Percentiles rank a stretch among this genome's conserved stretches.
Evolutionary conservation across 352 stramenopile species (phyloP).

Genomic region (Aphanomyces cochlioides): DNA sequence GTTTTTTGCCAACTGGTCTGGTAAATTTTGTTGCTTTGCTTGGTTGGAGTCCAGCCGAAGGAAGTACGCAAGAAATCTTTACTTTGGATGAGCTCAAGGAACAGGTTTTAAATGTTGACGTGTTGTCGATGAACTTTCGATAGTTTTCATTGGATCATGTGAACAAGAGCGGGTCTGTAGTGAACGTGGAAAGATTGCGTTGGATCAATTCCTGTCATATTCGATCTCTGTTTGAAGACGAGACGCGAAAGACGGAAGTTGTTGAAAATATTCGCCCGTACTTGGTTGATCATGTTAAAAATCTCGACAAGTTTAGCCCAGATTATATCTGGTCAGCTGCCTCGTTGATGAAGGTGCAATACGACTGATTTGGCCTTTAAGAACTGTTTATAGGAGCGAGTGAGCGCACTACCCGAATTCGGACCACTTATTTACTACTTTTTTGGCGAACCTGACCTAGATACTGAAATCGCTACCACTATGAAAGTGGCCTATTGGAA

Average conservation of each 20-base stretch:
- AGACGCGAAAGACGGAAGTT: conserved; percentile 47
- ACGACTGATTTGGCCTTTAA: too few relatives aligned
- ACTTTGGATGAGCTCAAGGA: conserved; percentile 86
- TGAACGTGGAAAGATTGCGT: conserved; percentile 78
- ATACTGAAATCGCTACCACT: conserved; percentile 42
- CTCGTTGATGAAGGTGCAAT: conserved; percentile 72
- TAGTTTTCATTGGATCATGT: conserved; percentile 84
- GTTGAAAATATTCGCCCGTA: conserved; percentile 66
- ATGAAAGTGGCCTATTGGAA: conserved; percentile 79
- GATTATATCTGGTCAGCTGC: conserved; percentile 74
- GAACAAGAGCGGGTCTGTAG: conserved; percentile 85
- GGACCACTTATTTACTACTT: conserved; percentile 71
- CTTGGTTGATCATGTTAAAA: conserved; percentile 41
- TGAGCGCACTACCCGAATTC: conserved; percentile 76
- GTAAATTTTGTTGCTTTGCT: conserved; percentile 98
- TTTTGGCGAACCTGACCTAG: conserved; percentile 57
- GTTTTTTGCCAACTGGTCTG: conserved; percentile 93
- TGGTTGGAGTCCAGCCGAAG: conserved; percentile 93
- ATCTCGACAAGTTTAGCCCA: conserved; percentile 40
- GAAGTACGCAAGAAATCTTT: conserved; percentile 98
- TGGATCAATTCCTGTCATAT: conserved; percentile 90
- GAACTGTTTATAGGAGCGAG: conserved; percentile 50
- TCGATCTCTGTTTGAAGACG: conserved; percentile 60
- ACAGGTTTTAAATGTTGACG: conserved; percentile 36
- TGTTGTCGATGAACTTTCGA: neutral